Conservation (phyloP, 2,329 filamentous ascomycete species). For the Talaromyces rugulosus region DNA sequence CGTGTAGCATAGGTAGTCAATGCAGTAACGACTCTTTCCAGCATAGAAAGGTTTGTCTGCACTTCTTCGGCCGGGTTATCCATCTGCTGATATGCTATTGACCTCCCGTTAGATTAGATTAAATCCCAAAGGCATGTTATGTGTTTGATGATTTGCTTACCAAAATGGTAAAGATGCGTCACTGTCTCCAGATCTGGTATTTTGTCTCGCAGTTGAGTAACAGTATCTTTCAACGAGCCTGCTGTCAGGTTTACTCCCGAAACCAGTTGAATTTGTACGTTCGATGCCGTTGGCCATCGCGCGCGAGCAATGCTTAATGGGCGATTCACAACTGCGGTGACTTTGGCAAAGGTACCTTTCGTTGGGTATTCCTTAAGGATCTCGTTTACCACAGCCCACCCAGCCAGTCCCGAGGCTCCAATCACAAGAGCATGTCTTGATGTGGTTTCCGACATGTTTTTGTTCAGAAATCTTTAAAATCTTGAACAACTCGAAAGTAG, state of each 20-base stretch:
- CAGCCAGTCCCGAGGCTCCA: slow-evolving; percentile 38
- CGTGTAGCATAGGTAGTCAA: neutral
- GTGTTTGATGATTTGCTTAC: slow-evolving; percentile 14
- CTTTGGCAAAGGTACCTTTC: slow-evolving; percentile 28
- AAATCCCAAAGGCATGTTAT: no score
- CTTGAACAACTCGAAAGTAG: no score
- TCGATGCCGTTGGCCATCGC: slow-evolving; percentile 26
- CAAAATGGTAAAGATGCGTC: slow-evolving; percentile 40
- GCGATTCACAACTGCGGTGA: slow-evolving; percentile 40
- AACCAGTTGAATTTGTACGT: slow-evolving; percentile 10
- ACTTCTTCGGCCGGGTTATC: neutral
- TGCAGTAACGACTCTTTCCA: neutral
- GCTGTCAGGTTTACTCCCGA: neutral
- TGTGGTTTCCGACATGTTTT: neutral
- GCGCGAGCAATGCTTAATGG: slow-evolving; percentile 28
- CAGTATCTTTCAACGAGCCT: slow-evolving; percentile 23
- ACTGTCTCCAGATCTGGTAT: slow-evolving; percentile 33
- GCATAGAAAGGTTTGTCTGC: neutral
- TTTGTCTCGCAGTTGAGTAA: slow-evolving; percentile 35
- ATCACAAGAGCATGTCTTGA: slow-evolving; percentile 34
- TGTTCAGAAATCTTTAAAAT: no score
- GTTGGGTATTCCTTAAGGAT: slow-evolving; percentile 32
- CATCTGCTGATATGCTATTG: neutral
- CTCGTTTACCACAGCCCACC: slow-evolving; percentile 40
- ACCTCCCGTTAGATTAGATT: neutral